These are phyloP conservation scores for Dalbergia oliveri DNA, from an alignment of 306 rosid genomes.

Conservation along the genomic window DNA sequence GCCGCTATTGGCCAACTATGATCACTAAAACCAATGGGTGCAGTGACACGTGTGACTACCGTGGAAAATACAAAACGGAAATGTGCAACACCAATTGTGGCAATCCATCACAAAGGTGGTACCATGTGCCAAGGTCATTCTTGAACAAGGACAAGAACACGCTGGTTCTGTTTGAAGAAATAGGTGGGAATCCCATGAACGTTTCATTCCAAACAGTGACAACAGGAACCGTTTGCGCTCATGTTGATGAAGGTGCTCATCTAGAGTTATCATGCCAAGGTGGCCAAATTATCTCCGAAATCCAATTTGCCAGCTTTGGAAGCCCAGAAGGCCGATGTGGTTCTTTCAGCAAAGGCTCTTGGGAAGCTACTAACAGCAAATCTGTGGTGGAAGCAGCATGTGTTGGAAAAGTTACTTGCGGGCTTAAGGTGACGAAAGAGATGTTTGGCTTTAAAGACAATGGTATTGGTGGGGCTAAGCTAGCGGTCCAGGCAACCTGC, in stretches of 20 bases:
- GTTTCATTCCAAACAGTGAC: conserved; percentile 25
- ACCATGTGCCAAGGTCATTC: conserved; percentile 41
- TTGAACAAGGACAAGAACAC: conserved; percentile 5
- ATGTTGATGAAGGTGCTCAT: neutral
- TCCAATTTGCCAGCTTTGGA: conserved; percentile 43
- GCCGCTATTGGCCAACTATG: conserved; percentile 29
- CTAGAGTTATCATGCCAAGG: neutral
- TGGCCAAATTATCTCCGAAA: conserved; percentile 5
- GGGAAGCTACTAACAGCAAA: neutral
- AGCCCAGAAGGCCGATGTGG: conserved; percentile 38
- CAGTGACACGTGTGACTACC: conserved; percentile 19
- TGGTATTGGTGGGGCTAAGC: neutral
- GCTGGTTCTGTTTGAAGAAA: conserved; percentile 38
- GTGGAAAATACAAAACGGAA: neutral
- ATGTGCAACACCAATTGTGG: conserved; percentile 28
- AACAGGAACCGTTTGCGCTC: conserved; percentile 15
- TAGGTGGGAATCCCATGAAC: conserved; percentile 28
- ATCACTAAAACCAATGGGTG: neutral
- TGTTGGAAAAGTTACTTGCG: conserved; percentile 13
- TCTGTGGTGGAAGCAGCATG: conserved; percentile 30
- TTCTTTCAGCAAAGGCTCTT: conserved; percentile 20
- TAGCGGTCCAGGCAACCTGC: conserved; percentile 26
- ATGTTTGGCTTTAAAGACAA: neutral
- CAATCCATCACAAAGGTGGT: conserved; percentile 33
- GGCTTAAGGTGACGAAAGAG: neutral